These are phyloP conservation scores for Lactarius hengduanensis DNA, from an alignment of 768 basidiomycete genomes.

Conservation along the genomic window DNA sequence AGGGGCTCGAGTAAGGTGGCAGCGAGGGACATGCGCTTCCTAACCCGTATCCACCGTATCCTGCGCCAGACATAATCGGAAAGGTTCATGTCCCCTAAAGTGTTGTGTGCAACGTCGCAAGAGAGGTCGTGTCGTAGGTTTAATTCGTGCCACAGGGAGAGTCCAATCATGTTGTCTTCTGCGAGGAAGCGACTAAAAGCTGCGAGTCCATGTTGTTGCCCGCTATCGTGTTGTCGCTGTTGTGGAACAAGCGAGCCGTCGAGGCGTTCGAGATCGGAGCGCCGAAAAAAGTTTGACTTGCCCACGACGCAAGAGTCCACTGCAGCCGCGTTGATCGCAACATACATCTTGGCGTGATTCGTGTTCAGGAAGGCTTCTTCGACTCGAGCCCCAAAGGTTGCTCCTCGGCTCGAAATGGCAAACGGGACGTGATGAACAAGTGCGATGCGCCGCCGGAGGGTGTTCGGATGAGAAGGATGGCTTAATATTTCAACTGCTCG, in stretches of 20 bases:
- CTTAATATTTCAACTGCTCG: conserved; percentile 79
- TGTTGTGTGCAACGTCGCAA: conserved; percentile 85
- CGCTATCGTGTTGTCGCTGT: conserved; percentile 21
- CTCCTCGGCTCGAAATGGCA: conserved; percentile 62
- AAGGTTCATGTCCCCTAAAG: conserved; percentile 85
- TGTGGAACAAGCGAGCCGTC: conserved; percentile 57
- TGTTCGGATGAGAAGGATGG: conserved; percentile 36
- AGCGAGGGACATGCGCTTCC: too few species aligned
- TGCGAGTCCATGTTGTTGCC: conserved; percentile 55
- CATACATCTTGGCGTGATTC: conserved; percentile 97
- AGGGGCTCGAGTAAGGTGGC: too few species aligned
- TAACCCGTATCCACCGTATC: too few species aligned
- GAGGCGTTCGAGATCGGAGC: conserved; percentile 79
- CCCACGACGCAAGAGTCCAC: conserved; percentile 96
- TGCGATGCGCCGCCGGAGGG: conserved; percentile 54
- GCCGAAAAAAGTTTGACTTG: conserved; percentile 92
- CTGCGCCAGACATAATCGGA: conserved; percentile 68
- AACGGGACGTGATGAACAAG: conserved; percentile 96
- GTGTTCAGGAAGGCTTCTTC: conserved; percentile 97
- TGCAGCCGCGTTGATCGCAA: conserved; percentile 86
- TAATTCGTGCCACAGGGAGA: conserved; percentile 91
- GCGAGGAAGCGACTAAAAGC: conserved; percentile 89
- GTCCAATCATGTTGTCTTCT: conserved; percentile 97
- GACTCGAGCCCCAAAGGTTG: conserved; percentile 74
- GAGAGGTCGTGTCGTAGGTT: conserved; percentile 86